A percentile compares a stretch with the other conserved stretches of the same genome.
phyloP scores from a whole-genome alignment of 192 early-diverging fungal species.

The Coemansia sp. region DNA sequence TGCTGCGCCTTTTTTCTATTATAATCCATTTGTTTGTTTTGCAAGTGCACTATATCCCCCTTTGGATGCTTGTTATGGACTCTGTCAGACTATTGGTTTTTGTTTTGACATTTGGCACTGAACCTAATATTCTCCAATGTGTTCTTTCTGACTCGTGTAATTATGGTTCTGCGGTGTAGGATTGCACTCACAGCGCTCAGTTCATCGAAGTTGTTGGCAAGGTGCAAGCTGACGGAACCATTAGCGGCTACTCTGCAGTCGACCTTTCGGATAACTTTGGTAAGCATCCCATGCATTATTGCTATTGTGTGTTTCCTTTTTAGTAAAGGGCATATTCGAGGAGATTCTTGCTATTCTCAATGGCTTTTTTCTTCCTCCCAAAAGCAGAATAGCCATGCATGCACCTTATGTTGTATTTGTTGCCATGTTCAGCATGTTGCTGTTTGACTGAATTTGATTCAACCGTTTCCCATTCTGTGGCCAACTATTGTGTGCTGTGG shows the following conservation, averaged over 20 bases:
- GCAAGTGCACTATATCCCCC: no score
- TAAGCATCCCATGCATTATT: conserved; percentile 20
- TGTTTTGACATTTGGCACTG: no score
- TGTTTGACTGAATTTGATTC: no score
- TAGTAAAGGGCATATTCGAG: not conserved
- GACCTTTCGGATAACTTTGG: conserved; percentile 52
- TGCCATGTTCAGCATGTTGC: no score
- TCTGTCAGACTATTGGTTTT: no score
- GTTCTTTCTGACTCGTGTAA: not conserved
- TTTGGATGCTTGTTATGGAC: no score
- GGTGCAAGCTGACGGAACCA: conserved; percentile 43
- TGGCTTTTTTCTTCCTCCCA: not conserved
- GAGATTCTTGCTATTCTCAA: not conserved
- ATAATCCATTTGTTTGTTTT: no score
- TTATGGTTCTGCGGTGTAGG: conserved; percentile 26
- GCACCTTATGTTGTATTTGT: no score
- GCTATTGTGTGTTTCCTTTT: not conserved
- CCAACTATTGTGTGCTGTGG: no score
- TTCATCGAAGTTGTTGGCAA: conserved; percentile 49
- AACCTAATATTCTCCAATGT: not conserved
- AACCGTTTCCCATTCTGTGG: no score
- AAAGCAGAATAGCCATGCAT: not conserved
- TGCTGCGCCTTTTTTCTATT: no score
- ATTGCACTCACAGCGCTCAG: conserved; percentile 41
- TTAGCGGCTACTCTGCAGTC: conserved; percentile 45